These are phyloP conservation scores for Waltergamsia citrina DNA, from an alignment of 2,329 filamentous ascomycete species.

Conservation along the genomic window DNA sequence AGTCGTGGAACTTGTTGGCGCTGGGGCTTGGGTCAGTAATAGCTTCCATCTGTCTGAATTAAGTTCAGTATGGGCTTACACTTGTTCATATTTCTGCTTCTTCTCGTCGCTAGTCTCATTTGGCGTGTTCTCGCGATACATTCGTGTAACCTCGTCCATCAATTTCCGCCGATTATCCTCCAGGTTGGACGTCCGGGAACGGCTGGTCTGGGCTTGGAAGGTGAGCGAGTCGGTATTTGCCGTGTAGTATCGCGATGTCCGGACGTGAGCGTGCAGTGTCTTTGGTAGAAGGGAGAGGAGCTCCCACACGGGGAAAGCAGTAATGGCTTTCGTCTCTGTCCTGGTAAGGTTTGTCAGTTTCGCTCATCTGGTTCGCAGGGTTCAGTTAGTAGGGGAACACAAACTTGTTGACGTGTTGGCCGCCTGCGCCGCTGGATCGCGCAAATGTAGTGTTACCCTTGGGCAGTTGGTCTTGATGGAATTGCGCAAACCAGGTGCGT, in stretches of 20 bases:
- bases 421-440: slow-evolving; percentile 51
- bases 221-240: slow-evolving; percentile 39
- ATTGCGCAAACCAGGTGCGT: slow-evolving; percentile 38
- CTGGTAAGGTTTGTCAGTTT: slow-evolving; percentile 20
- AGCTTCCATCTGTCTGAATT: background rate
- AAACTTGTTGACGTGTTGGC: slow-evolving; percentile 55
- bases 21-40: slow-evolving; percentile 9
- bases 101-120: slow-evolving; percentile 34
- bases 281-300: slow-evolving; percentile 35
- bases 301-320: slow-evolving; percentile 38
- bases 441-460: slow-evolving; percentile 43
- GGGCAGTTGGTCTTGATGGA: slow-evolving; percentile 33
- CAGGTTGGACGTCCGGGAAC: slow-evolving; percentile 40
- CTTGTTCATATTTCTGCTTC: slow-evolving; percentile 34
- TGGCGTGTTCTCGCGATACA: slow-evolving; percentile 37
- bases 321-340: slow-evolving; percentile 51
- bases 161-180: slow-evolving; percentile 44
- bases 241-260: slow-evolving; percentile 45
- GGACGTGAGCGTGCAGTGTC: slow-evolving; percentile 33
- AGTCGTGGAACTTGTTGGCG: slow-evolving; percentile 33
- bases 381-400: slow-evolving; percentile 9
- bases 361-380: slow-evolving; percentile 33
- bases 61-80: slow-evolving; percentile 23
- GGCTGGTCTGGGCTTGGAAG: slow-evolving; percentile 44
- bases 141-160: slow-evolving; percentile 33